These are phyloP conservation scores for Meyerozyma sp. DNA, from an alignment of 1,139 yeast species.

Conservation along the genomic window DNA sequence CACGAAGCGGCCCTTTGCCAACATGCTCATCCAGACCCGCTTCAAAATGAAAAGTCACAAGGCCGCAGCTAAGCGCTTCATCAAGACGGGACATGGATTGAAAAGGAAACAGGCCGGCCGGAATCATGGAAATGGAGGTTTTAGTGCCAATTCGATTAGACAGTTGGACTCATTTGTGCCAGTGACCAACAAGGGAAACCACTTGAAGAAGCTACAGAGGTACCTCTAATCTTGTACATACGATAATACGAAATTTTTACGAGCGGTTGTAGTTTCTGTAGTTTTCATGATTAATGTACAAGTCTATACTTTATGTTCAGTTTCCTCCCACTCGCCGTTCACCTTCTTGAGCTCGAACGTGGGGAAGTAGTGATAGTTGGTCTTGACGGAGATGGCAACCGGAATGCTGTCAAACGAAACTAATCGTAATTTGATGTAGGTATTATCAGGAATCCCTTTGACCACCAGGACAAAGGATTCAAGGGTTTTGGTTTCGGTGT, in stretches of 20 bases:
- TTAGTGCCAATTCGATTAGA: conserved; percentile 61
- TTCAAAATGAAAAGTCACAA: conserved; percentile 59
- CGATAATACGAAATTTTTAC: neutral
- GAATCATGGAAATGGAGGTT: conserved; percentile 90
- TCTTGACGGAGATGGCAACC: conserved; percentile 77
- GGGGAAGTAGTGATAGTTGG: conserved; percentile 89
- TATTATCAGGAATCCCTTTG: conserved; percentile 64
- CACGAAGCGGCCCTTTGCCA: conserved; percentile 15
- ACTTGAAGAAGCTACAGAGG: conserved; percentile 50
- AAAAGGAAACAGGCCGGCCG: conserved; percentile 77
- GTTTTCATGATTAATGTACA: neutral
- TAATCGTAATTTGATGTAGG: conserved; percentile 74
- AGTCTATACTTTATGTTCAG: conserved; percentile 17
- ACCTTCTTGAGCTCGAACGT: conserved; percentile 62
- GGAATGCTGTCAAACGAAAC: conserved; percentile 86
- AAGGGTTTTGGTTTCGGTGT: conserved; percentile 62
- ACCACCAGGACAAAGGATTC: conserved; percentile 62
- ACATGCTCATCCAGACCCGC: conserved; percentile 37
- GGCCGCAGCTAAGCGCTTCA: conserved; percentile 80
- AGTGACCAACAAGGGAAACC: conserved; percentile 49
- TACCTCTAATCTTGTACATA: conserved; percentile 4
- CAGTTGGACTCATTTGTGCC: conserved; percentile 59
- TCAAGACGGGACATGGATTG: conserved; percentile 51
- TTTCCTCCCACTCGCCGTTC: conserved; percentile 48
- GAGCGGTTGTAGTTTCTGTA: neutral